These are phyloP conservation scores for Eucalyptus erythrocorys DNA, from an alignment of 345 rosid genomes.

Conservation along the genomic window DNA sequence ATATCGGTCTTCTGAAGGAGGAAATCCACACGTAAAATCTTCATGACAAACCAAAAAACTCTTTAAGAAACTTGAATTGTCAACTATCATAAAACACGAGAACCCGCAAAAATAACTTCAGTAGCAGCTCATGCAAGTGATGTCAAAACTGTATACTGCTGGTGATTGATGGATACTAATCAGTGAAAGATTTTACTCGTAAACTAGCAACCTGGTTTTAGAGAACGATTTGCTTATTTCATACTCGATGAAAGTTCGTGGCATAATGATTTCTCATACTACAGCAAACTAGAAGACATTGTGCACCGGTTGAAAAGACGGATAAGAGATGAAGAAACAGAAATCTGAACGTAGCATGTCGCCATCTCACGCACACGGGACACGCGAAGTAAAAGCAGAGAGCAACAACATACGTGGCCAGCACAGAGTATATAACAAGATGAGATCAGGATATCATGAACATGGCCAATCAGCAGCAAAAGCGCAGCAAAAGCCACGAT, in stretches of 20 bases:
- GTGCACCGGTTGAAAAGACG: neutral
- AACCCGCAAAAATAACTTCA: neutral
- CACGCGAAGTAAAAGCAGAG: too few relatives aligned
- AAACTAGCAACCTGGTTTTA: neutral
- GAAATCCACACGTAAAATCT: conserved; percentile 93
- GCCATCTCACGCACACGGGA: too few relatives aligned
- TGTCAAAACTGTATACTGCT: neutral
- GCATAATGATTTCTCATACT: neutral
- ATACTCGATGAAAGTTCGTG: neutral
- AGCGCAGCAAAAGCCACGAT: too few relatives aligned
- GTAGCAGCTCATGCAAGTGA: neutral
- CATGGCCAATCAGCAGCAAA: too few relatives aligned
- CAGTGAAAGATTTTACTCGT: neutral
- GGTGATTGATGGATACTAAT: neutral
- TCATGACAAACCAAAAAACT: neutral
- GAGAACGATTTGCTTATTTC: neutral
- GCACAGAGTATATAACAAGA: too few relatives aligned
- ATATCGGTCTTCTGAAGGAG: conserved; percentile 75
- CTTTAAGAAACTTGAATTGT: neutral
- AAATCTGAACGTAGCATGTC: neutral
- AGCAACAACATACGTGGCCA: too few relatives aligned
- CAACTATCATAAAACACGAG: neutral
- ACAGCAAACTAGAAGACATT: neutral
- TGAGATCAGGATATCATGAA: too few relatives aligned
- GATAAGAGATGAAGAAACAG: neutral